Percentiles rank a stretch among this genome's conserved stretches.
These are phyloP conservation scores for Cyclaneusma minus DNA, from an alignment of 2,329 filamentous ascomycete genomes.

Conservation along the genomic window DNA sequence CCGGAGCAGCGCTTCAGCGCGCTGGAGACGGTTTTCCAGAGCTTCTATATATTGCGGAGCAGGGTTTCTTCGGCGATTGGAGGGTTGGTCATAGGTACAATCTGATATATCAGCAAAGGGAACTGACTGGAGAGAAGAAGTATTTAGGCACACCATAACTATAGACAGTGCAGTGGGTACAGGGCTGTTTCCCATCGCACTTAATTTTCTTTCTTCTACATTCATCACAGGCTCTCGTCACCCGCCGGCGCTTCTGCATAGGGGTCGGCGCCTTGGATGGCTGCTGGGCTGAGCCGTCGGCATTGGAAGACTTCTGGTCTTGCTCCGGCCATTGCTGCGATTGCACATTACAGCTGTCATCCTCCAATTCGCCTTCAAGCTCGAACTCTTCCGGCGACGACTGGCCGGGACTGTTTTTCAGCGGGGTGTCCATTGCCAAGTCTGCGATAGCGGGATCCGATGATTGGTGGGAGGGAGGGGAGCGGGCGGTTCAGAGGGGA, in stretches of 20 bases:
- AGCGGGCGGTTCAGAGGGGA: no score
- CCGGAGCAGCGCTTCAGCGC: constrained; percentile 50
- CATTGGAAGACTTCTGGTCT: constrained; percentile 8
- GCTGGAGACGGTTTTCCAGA: constrained; percentile 50
- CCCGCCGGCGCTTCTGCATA: constrained; percentile 36
- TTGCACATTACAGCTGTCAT: constrained; percentile 2
- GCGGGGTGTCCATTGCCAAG: no score
- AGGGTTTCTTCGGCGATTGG: constrained; percentile 58
- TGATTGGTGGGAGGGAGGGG: no score
- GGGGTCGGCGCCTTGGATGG: constrained; percentile 22
- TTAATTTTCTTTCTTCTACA: constrained; percentile 96
- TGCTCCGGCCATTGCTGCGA: constrained; percentile 9
- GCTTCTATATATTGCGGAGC: constrained; percentile 61
- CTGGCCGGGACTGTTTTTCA: constrained; percentile 1
- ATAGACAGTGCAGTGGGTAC: constrained; percentile 94
- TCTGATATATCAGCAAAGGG: constrained; percentile 26
- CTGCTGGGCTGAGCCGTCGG: not conserved
- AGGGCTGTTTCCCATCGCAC: constrained; percentile 88
- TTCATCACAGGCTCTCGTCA: constrained; percentile 45
- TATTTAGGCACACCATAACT: constrained; percentile 95
- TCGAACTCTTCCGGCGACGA: constrained; percentile 15
- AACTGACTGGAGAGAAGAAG: constrained; percentile 5
- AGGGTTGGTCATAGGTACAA: constrained; percentile 64
- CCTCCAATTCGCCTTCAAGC: constrained; percentile 11
- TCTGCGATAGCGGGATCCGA: no score